Conservation (phyloP, 768 basidiomycete species). For the Suillus fuscotomentosus region DNA sequence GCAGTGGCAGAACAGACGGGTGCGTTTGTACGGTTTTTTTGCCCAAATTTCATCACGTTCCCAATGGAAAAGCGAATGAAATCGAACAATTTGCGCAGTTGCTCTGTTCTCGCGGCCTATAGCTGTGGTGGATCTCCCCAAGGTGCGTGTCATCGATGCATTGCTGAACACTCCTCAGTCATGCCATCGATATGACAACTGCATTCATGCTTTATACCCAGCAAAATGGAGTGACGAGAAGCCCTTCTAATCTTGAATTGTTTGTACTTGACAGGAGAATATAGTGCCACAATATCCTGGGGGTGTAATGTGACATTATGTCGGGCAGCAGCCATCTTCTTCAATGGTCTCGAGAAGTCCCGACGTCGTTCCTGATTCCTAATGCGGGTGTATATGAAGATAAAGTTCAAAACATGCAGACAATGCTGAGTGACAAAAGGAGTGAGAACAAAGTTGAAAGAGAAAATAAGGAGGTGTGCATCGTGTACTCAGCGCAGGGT, state of each 20-base stretch:
- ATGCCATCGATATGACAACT: background rate
- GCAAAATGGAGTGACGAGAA: background rate
- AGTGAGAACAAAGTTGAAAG: background rate
- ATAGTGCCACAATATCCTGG: background rate
- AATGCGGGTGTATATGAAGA: background rate
- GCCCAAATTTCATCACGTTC: background rate
- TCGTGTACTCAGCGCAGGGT: background rate
- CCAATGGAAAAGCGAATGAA: background rate
- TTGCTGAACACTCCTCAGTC: background rate
- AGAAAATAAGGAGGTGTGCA: background rate
- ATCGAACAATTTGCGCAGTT: background rate
- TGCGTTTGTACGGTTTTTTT: background rate
- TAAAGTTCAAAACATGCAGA: background rate
- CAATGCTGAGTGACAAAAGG: background rate
- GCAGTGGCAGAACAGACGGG: background rate
- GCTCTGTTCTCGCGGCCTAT: background rate
- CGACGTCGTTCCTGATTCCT: background rate
- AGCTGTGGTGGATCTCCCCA: background rate
- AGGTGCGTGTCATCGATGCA: background rate
- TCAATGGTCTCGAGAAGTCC: background rate
- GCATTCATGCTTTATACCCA: background rate
- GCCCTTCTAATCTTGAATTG: background rate
- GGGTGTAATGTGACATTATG: background rate
- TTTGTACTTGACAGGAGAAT: background rate
- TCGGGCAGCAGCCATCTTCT: background rate